Conservation (phyloP, 345 rosid genomes). For the Barbarea vulgaris region DNA sequence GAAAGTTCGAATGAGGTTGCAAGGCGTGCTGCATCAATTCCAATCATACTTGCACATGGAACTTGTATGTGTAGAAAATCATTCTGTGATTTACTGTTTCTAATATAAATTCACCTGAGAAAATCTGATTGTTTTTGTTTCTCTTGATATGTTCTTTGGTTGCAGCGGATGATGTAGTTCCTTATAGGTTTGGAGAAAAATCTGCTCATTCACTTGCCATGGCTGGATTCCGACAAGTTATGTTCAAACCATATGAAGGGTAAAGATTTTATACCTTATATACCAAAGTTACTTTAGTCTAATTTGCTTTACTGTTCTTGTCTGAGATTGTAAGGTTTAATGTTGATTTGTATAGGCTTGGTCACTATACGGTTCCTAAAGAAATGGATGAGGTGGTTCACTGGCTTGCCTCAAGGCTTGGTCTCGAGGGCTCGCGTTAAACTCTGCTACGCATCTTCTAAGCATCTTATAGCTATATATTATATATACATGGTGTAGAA, state of each 20-base stretch:
- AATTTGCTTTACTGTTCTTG: not conserved
- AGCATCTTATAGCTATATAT: conserved; percentile 11
- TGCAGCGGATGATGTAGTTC: conserved; percentile 71
- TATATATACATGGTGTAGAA: conserved; percentile 28
- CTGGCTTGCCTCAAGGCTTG: conserved; percentile 72
- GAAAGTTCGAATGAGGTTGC: conserved; percentile 56
- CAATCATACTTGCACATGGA: conserved; percentile 64
- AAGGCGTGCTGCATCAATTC: conserved; percentile 63
- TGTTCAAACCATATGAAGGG: conserved; percentile 42
- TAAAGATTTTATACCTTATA: not conserved
- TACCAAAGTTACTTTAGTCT: not conserved
- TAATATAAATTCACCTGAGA: not conserved
- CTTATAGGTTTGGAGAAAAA: conserved; percentile 58
- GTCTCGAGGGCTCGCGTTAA: conserved; percentile 68
- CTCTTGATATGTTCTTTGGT: conserved; percentile 18
- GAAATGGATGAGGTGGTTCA: conserved; percentile 80
- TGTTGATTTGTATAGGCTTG: conserved; percentile 58
- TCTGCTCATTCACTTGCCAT: conserved; percentile 54
- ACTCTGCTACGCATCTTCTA: conserved; percentile 18
- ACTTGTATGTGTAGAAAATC: conserved; percentile 41
- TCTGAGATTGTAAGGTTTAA: conserved; percentile 13
- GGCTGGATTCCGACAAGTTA: conserved; percentile 51
- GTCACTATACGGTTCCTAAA: conserved; percentile 85
- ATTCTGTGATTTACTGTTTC: not conserved
- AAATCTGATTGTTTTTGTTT: not conserved